Percentiles rank a stretch among this genome's conserved stretches.
These are phyloP conservation scores for Colletotrichum sp. DNA, from an alignment of 2,329 filamentous ascomycete genomes.

Conservation along the genomic window DNA sequence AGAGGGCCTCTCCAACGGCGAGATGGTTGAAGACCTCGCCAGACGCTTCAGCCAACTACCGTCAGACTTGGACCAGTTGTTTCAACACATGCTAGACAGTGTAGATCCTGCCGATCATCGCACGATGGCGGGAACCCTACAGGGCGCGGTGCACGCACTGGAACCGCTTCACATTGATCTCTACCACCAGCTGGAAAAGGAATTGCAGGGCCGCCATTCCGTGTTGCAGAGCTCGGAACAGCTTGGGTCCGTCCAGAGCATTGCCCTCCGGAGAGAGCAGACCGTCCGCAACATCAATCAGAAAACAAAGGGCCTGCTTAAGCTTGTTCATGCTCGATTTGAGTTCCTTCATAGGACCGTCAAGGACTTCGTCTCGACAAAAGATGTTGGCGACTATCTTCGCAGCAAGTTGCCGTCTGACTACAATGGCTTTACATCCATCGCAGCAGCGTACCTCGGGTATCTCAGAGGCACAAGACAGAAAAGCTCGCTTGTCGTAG, in stretches of 20 bases:
- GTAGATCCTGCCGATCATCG: neutral
- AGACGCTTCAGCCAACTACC: neutral
- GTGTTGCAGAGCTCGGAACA: neutral
- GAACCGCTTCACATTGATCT: neutral
- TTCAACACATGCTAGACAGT: neutral
- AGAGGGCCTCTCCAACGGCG: neutral
- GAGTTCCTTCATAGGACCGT: neutral
- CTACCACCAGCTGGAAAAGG: neutral
- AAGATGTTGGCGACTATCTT: neutral
- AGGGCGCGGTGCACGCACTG: neutral
- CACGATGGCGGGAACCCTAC: neutral
- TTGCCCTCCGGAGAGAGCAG: neutral
- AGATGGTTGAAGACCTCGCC: neutral
- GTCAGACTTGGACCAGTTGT: neutral
- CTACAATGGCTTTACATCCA: neutral
- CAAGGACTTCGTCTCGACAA: neutral
- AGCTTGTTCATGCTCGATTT: neutral
- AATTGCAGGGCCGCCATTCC: neutral
- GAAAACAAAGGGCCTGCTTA: neutral
- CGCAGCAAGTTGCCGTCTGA: neutral
- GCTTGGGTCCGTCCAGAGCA: neutral
- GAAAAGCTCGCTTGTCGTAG: neutral
- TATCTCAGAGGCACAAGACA: neutral
- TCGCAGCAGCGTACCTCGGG: neutral
- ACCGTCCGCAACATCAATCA: neutral